Base-by-base conservation (phyloP, 78 protist species). In the Pigoraptor vietnamica region DNA sequence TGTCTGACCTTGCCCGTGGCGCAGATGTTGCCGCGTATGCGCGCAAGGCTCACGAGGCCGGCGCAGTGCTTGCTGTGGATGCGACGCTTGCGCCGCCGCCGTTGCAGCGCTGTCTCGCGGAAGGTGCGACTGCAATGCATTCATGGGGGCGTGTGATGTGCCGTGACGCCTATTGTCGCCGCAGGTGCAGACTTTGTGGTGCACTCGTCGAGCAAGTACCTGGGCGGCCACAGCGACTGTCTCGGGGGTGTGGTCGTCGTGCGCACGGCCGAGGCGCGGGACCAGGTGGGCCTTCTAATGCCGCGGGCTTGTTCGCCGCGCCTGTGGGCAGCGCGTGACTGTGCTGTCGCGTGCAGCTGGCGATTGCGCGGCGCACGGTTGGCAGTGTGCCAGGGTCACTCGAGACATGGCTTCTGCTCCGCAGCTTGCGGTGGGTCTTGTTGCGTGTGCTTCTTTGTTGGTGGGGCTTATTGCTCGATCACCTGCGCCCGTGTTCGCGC, bases 111-210 rank as follows among this genome's bases (percentile, higher is more conserved):
- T 37, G 55, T 24, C 38, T 86, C 34, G 56, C 56, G 56, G 56
- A 19, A 79, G 84, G n/a, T 79, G 84, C 84, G 32, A 2, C 10
- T 14, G 84, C 35, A 25, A 2, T 79, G 23, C 56, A 40, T 40
- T 40, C 2, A 14, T 14, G 14, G 2, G 56, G 25, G 14, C 14
- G 14, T 40, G 2, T 2, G 56, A 40, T 40, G 2, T 40, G 56
- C 14, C 14, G 2, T 14, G 2, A 40, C 14, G 14, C 14, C 56
- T 40, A 19, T 19, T 19, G 2, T 40, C 14, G 56, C 56, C 56
- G 56, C 21, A 86, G 97, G 97, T 32, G 96, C 93, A 37, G 97
- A 96, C 29, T 39, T 94, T 2, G 93, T 92, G 23, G 39, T 94
- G 34, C 89, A 92, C 88, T 90, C 95, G 0, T 82, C 92, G 0